Evolutionary conservation across 768 basidiomycete genomes (phyloP).

Genomic region (Leucocoprinus birnbaumii): DNA sequence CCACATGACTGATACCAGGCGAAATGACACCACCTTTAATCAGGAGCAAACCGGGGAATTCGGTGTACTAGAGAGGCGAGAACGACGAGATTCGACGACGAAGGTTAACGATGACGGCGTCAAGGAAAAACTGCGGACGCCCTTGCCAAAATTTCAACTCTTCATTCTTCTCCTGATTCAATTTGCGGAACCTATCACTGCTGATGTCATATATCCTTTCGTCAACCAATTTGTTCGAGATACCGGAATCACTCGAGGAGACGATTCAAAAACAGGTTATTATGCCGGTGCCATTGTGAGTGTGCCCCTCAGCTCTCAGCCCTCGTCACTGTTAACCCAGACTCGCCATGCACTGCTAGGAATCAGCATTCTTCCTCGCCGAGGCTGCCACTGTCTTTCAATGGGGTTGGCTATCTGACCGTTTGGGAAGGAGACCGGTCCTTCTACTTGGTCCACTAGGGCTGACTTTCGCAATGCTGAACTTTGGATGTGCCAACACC

Average conservation of each 20-base stretch:
- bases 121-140: constrained; percentile 23
- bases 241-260: constrained; percentile 39
- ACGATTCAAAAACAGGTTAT: constrained; percentile 43
- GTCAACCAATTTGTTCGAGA: constrained; percentile 41
- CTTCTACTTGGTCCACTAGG: constrained; percentile 42
- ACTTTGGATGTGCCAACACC: constrained; percentile 38
- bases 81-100: too few species aligned
- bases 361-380: constrained; percentile 43
- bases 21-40: too few species aligned
- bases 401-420: constrained; percentile 44
- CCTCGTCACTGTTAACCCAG: too few species aligned
- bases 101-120: neutral
- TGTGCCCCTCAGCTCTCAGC: too few species aligned
- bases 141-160: constrained; percentile 38
- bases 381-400: constrained; percentile 39
- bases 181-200: constrained; percentile 41
- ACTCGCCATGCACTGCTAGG: too few species aligned
- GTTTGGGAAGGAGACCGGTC: constrained; percentile 41
- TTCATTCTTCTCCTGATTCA: constrained; percentile 37
- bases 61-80: too few species aligned
- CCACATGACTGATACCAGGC: too few species aligned
- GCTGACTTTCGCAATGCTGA: constrained; percentile 33
- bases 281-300: constrained; percentile 47
- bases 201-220: constrained; percentile 44
- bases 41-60: too few species aligned